Evolutionary conservation across 768 basidiomycete genomes (phyloP).

Genomic region (Lactarius sp.): DNA sequence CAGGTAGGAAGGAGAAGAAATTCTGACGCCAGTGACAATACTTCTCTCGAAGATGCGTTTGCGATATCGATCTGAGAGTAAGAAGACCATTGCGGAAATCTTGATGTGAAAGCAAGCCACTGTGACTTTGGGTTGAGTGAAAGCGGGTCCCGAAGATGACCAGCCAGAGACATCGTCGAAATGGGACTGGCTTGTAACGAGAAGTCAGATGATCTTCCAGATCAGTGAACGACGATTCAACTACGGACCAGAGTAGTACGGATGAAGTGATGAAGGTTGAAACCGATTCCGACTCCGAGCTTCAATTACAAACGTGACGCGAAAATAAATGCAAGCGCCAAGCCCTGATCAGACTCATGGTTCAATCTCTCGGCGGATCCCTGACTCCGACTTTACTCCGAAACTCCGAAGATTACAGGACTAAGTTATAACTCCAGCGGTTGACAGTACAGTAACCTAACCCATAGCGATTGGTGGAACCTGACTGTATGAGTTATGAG

Average conservation of each 20-base stretch:
- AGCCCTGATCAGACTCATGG: too few relatives aligned
- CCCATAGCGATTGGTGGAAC: too few relatives aligned
- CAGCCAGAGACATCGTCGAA: conserved; percentile 4
- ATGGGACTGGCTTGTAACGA: neutral
- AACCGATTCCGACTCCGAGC: neutral
- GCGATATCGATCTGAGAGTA: neutral
- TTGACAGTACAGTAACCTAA: too few relatives aligned
- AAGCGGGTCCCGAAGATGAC: conserved; percentile 16
- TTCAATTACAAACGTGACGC: too few relatives aligned
- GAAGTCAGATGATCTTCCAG: neutral
- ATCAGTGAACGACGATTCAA: neutral
- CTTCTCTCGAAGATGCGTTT: conserved; percentile 2
- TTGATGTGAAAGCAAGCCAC: conserved; percentile 13
- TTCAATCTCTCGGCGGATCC: too few relatives aligned
- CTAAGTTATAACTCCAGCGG: too few relatives aligned
- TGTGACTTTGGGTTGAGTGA: conserved; percentile 10
- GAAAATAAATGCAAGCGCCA: neutral
- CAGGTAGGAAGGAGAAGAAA: conserved; percentile 57
- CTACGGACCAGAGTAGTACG: neutral
- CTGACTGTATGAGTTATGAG: too few relatives aligned
- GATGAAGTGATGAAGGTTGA: neutral
- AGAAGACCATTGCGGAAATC: neutral
- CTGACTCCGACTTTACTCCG: too few relatives aligned
- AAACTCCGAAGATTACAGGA: too few relatives aligned
- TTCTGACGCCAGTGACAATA: conserved; percentile 44